Conservation (phyloP, 2,329 filamentous ascomycete species). For the Colletotrichum limetticola region DNA sequence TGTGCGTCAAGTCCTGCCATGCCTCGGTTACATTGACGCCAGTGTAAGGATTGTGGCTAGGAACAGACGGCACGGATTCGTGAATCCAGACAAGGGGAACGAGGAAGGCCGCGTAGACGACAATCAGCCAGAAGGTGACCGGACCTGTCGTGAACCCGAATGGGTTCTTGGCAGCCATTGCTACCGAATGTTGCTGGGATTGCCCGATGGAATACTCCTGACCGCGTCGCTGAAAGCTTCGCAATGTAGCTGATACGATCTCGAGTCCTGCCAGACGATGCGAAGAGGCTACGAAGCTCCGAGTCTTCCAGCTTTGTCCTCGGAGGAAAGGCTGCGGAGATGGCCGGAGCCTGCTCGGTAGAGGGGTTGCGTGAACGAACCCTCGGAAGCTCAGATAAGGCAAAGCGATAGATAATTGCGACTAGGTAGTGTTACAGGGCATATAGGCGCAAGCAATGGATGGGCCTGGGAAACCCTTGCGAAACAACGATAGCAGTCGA, state of each 20-base stretch:
- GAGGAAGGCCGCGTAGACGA: constrained; percentile 82
- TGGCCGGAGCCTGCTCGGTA: neutral
- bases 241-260: neutral
- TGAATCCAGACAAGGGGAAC: constrained; percentile 79
- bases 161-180: constrained; percentile 54
- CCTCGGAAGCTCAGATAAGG: neutral
- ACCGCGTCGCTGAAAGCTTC: neutral
- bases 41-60: constrained; percentile 62
- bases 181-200: constrained; percentile 25
- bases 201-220: neutral
- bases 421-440: neutral
- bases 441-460: neutral
- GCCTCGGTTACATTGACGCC: constrained; percentile 87
- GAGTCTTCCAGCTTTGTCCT: neutral
- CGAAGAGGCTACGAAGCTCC: neutral
- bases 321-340: neutral
- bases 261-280: neutral
- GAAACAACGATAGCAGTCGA: neutral
- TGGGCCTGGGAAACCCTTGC: neutral
- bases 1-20: constrained; percentile 82
- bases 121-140: constrained; percentile 82
- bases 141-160: constrained; percentile 83
- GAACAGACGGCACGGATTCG: constrained; percentile 77
- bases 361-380: neutral
- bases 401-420: neutral